A percentile compares a stretch with the other conserved stretches of the same genome.
These are phyloP conservation scores for Crepidotus variabilis DNA, from an alignment of 768 basidiomycete species.

Conservation along the genomic window DNA sequence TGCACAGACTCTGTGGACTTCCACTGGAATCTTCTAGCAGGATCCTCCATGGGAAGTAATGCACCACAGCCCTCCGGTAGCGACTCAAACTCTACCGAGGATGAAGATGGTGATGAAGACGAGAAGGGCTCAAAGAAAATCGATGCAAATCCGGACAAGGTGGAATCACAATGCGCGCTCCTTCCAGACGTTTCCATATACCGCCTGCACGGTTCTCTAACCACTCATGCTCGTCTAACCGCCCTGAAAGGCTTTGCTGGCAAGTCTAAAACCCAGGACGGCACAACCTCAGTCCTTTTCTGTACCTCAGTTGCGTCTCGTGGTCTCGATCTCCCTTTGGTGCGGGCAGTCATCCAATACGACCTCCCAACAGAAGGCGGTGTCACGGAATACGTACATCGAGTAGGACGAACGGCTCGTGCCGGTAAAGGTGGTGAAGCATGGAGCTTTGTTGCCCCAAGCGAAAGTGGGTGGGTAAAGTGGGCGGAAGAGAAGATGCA, in stretches of 20 bases:
- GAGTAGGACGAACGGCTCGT: slow-evolving; percentile 95
- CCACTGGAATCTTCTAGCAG: slow-evolving; percentile 83
- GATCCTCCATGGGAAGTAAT: slow-evolving; percentile 57
- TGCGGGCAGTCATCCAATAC: slow-evolving; percentile 92
- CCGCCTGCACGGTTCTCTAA: slow-evolving; percentile 90
- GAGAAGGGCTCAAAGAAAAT: slow-evolving; percentile 26
- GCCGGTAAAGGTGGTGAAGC: slow-evolving; percentile 95
- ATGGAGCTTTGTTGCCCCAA: slow-evolving; percentile 88
- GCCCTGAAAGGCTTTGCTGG: slow-evolving; percentile 82
- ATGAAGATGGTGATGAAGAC: slow-evolving; percentile 14
- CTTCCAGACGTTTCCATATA: slow-evolving; percentile 81
- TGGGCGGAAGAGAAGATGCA: slow-evolving; percentile 88
- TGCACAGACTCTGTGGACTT: slow-evolving; percentile 99
- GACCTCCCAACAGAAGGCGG: slow-evolving; percentile 98
- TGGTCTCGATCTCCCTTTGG: slow-evolving; percentile 92
- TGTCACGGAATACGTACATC: slow-evolving; percentile 93
- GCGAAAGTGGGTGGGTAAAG: slow-evolving; percentile 84
- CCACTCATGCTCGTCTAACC: slow-evolving; percentile 72
- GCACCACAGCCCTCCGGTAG: slow-evolving; percentile 21
- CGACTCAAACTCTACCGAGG: slow-evolving; percentile 7
- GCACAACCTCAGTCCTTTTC: slow-evolving; percentile 68
- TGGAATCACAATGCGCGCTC: slow-evolving; percentile 66
- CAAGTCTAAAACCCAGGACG: slow-evolving; percentile 16
- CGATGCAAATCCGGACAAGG: slow-evolving; percentile 31
- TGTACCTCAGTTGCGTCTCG: slow-evolving; percentile 99